Evolutionary conservation across 169 alveolate genomes (phyloP).

Genomic region (Pseudocohnilembus persalinus): DNA sequence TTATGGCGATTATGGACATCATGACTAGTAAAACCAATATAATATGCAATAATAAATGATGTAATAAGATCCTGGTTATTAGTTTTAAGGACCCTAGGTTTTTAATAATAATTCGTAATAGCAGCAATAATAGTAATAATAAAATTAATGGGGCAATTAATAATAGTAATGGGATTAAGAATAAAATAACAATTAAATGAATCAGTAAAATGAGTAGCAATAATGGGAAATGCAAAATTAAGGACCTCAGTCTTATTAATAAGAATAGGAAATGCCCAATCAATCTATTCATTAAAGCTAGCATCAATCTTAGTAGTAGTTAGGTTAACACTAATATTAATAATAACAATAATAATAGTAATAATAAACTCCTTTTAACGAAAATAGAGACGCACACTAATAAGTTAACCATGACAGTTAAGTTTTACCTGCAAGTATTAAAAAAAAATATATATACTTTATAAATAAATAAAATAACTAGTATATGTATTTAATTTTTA

Average conservation of each 20-base stretch:
- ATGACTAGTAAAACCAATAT: conserved; percentile 19
- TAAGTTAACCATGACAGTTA: no score
- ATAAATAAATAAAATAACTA: no score
- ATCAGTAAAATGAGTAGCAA: no score
- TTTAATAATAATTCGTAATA: conserved; percentile 13
- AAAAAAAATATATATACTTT: no score
- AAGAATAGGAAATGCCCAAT: conserved; percentile 41
- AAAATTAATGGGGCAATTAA: conserved; percentile 32
- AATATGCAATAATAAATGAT: conserved; percentile 10
- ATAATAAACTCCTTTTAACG: no score
- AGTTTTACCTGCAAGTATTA: no score
- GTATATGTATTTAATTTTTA: no score
- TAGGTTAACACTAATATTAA: conserved; percentile 15
- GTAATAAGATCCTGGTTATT: no score
- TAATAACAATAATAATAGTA: conserved; percentile 19
- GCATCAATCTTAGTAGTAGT: conserved; percentile 20
- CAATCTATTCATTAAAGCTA: conserved; percentile 20
- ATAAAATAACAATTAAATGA: no score
- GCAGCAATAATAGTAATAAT: conserved; percentile 18
- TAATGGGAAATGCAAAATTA: conserved; percentile 36
- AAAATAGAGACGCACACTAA: no score
- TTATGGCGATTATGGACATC: neutral
- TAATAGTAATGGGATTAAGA: conserved; percentile 31
- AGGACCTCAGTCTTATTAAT: conserved; percentile 36
- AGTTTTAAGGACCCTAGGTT: no score